phyloP scores from a whole-genome alignment of 2,329 filamentous ascomycete genomes.

The Colletotrichum scovillei region DNA sequence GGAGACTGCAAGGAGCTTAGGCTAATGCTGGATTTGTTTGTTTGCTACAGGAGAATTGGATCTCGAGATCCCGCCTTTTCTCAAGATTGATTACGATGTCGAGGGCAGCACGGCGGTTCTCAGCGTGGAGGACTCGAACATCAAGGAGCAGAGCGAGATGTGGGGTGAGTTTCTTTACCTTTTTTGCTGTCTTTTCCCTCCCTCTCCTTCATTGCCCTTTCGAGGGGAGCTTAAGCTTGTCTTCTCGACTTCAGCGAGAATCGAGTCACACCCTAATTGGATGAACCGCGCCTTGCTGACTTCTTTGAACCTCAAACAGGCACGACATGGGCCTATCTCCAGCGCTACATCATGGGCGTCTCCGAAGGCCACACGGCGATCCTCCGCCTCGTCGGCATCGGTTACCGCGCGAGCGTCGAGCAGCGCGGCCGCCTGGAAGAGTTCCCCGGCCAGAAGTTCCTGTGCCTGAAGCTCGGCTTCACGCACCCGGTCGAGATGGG shows the following conservation, averaged over 20 bases:
- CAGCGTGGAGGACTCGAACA: slow-evolving; percentile 73
- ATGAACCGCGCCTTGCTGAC: slow-evolving; percentile 37
- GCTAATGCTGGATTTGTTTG: neutral
- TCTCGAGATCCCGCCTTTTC: slow-evolving; percentile 82
- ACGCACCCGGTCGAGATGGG: slow-evolving; percentile 94
- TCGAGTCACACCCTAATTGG: neutral
- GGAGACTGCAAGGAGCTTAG: neutral
- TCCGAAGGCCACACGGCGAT: slow-evolving; percentile 97
- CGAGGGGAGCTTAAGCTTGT: neutral
- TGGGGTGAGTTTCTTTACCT: slow-evolving; percentile 76
- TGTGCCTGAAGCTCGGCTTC: slow-evolving; percentile 95
- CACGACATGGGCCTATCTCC: slow-evolving; percentile 88
- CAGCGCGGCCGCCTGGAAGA: slow-evolving; percentile 77
- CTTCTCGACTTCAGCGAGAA: neutral
- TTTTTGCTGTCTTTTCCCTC: neutral
- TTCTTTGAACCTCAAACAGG: slow-evolving; percentile 60
- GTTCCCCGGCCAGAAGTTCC: slow-evolving; percentile 87
- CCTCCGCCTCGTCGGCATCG: slow-evolving; percentile 91
- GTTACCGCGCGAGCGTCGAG: slow-evolving; percentile 92
- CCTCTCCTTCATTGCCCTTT: neutral
- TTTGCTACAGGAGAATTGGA: slow-evolving; percentile 73
- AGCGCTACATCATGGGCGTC: slow-evolving; percentile 91
- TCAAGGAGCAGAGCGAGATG: slow-evolving; percentile 88
- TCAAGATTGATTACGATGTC: slow-evolving; percentile 77
- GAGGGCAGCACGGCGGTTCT: slow-evolving; percentile 73